Evolutionary conservation across 2,329 filamentous ascomycete genomes (phyloP).

Genomic region (Fusarium odoratissimum): DNA sequence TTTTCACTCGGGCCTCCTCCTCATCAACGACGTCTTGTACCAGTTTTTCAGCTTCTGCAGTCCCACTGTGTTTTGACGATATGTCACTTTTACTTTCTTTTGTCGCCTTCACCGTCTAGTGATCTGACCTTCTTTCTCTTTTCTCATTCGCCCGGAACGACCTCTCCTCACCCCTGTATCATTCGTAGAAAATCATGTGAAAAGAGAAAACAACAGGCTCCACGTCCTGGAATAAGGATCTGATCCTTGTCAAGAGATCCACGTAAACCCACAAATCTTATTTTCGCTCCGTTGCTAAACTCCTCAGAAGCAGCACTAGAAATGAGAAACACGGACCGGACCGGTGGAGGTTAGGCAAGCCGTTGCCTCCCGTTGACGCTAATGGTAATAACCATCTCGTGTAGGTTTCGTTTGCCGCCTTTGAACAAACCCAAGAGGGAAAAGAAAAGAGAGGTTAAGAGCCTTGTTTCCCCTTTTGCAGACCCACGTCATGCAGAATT

Average conservation of each 20-base stretch:
- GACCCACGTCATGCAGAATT: not conserved
- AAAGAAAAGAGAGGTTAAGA: not conserved
- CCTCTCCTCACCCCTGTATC: not conserved
- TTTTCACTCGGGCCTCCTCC: not conserved
- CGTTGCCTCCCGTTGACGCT: not conserved
- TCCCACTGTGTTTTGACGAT: not conserved
- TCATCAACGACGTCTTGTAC: not conserved
- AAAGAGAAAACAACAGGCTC: not conserved
- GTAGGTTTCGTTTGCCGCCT: not conserved
- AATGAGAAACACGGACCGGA: slow-evolving; percentile 8
- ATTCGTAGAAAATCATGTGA: not conserved
- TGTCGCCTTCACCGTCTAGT: not conserved
- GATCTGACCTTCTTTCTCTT: not conserved
- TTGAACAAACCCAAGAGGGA: not conserved
- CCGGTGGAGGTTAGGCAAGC: not conserved
- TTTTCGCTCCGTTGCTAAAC: not conserved
- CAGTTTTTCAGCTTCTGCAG: not conserved
- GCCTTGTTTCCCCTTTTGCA: not conserved
- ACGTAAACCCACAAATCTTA: not conserved
- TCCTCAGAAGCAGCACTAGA: not conserved
- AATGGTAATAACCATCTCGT: not conserved
- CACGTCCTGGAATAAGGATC: slow-evolving; percentile 1
- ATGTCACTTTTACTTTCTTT: slow-evolving; percentile 7
- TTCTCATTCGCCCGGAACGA: not conserved
- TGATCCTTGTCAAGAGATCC: slow-evolving; percentile 6